Base-by-base conservation (phyloP, 495 filamentous ascomycete species). In the Neurospora tetrasperma region DNA sequence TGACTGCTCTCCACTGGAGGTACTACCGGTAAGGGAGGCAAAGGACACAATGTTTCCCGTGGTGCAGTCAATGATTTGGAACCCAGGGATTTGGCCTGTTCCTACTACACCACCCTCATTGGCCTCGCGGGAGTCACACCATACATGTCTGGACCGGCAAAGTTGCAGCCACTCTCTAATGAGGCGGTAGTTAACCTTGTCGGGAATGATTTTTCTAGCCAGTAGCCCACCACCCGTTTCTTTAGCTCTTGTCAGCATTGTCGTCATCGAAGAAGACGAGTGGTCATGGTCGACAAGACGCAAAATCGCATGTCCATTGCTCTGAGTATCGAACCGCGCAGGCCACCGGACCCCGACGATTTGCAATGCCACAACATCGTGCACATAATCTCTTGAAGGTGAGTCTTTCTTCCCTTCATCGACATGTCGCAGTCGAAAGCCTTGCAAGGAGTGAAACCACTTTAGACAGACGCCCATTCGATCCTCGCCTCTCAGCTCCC, bases 51-150 rank as follows among this genome's bases (percentile, higher is more conserved):
- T 72, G 9, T 23, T 40, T 14, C 11, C 18, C 14, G 35, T 72
- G 71, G 62, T 35, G 71, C 71, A 72, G 54, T 72, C 59, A 11
- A 72, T 69, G 39, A 66, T 41, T 41, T 66, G 71, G 27, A 72
- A 42, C n/a, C 69, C 23, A 18, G 41, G 41, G 35, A 38, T 38
- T n/a, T n/a, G n/a, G n/a, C n/a, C n/a, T n/a, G n/a, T n/a, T n/a
- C n/a, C n/a, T n/a, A n/a, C n/a, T n/a, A n/a, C n/a, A n/a, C n/a
- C n/a, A n/a, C n/a, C n/a, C 35, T 38, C 35, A 4, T 38, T 4
- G 5, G 35, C 35, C 35, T 38, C 35, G 35, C 35, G 35, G 35
- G 0, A 38, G 35, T 38, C 35, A 23, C 54, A 31, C 11, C 2
- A 2, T 27, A 27, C 23, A 48, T 71, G 69, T 18, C 42, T 31